phyloP scores from a whole-genome alignment of 106 monocot species.

The Platanthera guangdongensis region DNA sequence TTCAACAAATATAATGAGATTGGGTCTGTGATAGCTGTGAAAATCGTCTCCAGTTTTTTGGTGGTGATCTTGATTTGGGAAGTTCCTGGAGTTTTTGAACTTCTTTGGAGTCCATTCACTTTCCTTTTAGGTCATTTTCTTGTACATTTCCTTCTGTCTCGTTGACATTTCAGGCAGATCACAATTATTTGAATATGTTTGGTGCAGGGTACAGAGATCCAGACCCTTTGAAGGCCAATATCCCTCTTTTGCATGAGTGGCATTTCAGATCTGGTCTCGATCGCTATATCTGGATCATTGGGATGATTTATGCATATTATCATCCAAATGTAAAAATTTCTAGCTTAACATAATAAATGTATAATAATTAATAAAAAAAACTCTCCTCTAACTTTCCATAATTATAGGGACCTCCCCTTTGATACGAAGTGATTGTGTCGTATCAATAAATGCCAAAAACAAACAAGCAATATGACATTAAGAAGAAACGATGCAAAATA shows the following conservation, averaged over 20 bases:
- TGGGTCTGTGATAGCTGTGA: slow-evolving; percentile 63
- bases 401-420: too few species aligned
- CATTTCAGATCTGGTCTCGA: slow-evolving; percentile 97
- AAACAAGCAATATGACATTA: too few species aligned
- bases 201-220: slow-evolving; percentile 79
- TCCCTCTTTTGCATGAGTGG: slow-evolving; percentile 87
- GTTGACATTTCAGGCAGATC: not conserved
- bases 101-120: slow-evolving; percentile 79
- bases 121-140: slow-evolving; percentile 77
- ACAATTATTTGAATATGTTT: not conserved
- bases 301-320: slow-evolving; percentile 98
- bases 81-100: slow-evolving; percentile 84
- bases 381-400: not conserved
- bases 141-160: not conserved
- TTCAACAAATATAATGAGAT: slow-evolving; percentile 78
- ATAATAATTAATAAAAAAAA: too few species aligned
- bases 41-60: slow-evolving; percentile 65
- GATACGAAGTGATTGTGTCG: too few species aligned
- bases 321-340: slow-evolving; percentile 74
- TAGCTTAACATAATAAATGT: not conserved
- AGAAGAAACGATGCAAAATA: too few species aligned
- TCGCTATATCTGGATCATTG: slow-evolving; percentile 95
- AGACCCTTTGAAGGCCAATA: slow-evolving; percentile 65
- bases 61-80: slow-evolving; percentile 92
- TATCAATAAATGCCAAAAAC: not conserved